These are phyloP conservation scores for Apostasia shenzhenica DNA, from an alignment of 106 monocot genomes.

Conservation along the genomic window DNA sequence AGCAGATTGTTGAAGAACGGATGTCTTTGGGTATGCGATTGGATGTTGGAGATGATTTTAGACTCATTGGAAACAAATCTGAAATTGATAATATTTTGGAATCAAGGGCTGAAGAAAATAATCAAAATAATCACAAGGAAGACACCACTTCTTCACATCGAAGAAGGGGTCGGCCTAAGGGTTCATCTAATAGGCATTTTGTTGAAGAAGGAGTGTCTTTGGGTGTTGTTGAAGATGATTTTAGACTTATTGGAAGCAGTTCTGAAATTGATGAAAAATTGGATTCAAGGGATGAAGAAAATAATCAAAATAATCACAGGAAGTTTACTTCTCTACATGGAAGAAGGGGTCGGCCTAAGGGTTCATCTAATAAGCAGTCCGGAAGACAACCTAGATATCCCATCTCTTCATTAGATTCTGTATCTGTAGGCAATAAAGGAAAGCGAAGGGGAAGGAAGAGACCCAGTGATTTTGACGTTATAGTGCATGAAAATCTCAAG, in stretches of 20 bases:
- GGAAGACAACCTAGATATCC: no score
- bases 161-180: no score
- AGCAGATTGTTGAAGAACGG: no score
- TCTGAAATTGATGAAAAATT: background rate
- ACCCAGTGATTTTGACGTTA: background rate
- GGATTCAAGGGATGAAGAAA: background rate
- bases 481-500: background rate
- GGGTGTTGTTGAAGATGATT: background rate
- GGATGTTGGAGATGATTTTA: background rate
- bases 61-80: background rate
- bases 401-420: background rate
- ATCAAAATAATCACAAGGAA: background rate
- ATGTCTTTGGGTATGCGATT: no score
- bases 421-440: background rate
- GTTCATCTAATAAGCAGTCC: background rate
- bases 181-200: no score
- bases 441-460: background rate
- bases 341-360: conserved; percentile 1
- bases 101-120: background rate
- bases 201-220: no score
- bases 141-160: no score
- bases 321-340: background rate
- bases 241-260: background rate
- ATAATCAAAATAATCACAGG: background rate
- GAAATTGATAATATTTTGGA: background rate